Conservation (phyloP, 495 filamentous ascomycete species). For the Hypoxylon perforatum region DNA sequence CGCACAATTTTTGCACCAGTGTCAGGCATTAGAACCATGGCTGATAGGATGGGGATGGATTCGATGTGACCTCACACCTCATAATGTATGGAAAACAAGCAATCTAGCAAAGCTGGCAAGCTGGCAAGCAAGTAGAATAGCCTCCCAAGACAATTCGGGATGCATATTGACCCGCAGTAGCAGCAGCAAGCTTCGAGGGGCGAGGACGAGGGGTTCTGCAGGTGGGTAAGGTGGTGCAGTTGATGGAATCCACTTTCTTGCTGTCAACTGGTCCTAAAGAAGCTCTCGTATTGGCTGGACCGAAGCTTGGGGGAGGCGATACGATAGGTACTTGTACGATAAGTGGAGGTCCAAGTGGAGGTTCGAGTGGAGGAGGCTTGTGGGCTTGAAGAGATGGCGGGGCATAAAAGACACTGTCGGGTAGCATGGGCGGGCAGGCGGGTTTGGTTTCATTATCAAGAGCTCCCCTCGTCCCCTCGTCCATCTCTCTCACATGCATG, state of each 20-base stretch:
- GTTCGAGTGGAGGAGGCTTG: too few relatives aligned
- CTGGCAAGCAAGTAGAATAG: slow-evolving; percentile 8
- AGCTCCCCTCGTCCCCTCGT: slow-evolving; percentile 25
- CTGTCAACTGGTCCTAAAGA: slow-evolving; percentile 7
- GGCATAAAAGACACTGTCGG: slow-evolving; percentile 35
- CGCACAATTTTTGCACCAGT: slow-evolving; percentile 31
- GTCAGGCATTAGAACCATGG: slow-evolving; percentile 20
- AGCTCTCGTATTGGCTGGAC: slow-evolving; percentile 43
- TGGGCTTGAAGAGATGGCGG: slow-evolving; percentile 40
- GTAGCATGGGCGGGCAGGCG: slow-evolving; percentile 30
- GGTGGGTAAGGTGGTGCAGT: slow-evolving; percentile 45
- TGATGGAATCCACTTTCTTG: slow-evolving; percentile 19
- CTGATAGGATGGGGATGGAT: slow-evolving; percentile 9
- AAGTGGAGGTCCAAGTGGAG: slow-evolving; percentile 32
- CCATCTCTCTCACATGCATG: slow-evolving; percentile 32
- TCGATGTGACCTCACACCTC: slow-evolving; percentile 33
- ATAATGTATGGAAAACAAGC: slow-evolving; percentile 10
- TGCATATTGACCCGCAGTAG: slow-evolving; percentile 21
- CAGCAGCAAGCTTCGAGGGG: slow-evolving; percentile 30
- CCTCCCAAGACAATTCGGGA: slow-evolving; percentile 34
- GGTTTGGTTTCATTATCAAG: slow-evolving; percentile 36
- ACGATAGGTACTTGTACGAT: slow-evolving; percentile 19
- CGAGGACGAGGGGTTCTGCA: slow-evolving; percentile 42
- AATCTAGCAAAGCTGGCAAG: too few relatives aligned
- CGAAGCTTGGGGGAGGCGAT: slow-evolving; percentile 36